A percentile compares a stretch with the other conserved stretches of the same genome.
Conservation (phyloP, 345 rosid genomes). For the Brassica incana region DNA sequence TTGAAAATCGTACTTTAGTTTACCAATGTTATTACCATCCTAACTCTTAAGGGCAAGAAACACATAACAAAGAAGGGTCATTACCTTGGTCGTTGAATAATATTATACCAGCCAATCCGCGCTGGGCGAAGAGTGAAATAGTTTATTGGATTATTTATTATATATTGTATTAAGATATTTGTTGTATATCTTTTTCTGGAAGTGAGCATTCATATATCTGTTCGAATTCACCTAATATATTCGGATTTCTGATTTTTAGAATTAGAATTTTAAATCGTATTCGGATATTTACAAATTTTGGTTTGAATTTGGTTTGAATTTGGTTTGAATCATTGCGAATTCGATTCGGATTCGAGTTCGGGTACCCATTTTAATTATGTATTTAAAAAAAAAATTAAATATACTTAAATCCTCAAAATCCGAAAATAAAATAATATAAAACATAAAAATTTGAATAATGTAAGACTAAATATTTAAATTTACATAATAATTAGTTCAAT, state of each 20-base stretch:
- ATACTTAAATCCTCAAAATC: neutral
- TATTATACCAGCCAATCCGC: neutral
- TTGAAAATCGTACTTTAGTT: neutral
- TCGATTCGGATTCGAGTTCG: neutral
- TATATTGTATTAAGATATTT: neutral
- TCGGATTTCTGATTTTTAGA: neutral
- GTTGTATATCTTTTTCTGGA: neutral
- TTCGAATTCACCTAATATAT: neutral
- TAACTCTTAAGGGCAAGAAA: neutral
- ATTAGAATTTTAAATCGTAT: no score
- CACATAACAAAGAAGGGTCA: constrained; percentile 22
- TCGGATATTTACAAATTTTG: neutral
- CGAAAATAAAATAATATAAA: no score
- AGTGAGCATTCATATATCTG: neutral
- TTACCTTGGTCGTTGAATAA: constrained; percentile 9
- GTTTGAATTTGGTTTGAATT: neutral
- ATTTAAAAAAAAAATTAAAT: no score
- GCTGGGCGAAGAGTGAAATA: no score
- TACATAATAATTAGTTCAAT: no score
- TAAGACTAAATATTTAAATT: neutral
- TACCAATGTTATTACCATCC: neutral
- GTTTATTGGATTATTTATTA: no score
- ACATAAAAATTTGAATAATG: neutral
- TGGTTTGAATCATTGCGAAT: neutral
- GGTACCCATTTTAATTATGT: neutral